These are phyloP conservation scores for Aspergillus calidoustus DNA, from an alignment of 2,329 filamentous ascomycete species.

Conservation along the genomic window DNA sequence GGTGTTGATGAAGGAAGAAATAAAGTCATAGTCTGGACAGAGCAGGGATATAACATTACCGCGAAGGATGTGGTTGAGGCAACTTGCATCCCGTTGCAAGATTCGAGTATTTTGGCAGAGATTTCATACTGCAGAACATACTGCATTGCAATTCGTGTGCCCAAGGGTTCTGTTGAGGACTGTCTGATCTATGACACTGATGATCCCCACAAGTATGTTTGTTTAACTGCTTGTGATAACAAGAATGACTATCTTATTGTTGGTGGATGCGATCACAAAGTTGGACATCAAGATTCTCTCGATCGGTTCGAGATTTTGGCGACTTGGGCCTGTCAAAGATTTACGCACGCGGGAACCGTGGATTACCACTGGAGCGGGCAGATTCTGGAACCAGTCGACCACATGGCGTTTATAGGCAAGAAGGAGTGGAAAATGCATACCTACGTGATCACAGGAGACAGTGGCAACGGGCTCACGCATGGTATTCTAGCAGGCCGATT, in stretches of 20 bases:
- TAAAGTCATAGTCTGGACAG: conserved; percentile 52
- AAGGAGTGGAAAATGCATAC: conserved; percentile 58
- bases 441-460: conserved; percentile 62
- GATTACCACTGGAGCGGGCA: conserved; percentile 65
- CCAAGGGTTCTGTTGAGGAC: conserved; percentile 58
- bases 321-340: conserved; percentile 54
- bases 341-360: conserved; percentile 53
- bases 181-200: conserved; percentile 61
- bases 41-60: conserved; percentile 52
- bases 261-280: conserved; percentile 63
- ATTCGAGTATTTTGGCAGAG: conserved; percentile 57
- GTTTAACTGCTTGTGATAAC: conserved; percentile 58
- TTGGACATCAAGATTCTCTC: conserved; percentile 56
- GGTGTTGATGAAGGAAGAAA: no score
- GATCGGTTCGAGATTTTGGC: conserved; percentile 45
- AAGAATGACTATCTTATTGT: conserved; percentile 61
- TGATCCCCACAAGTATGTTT: conserved; percentile 61
- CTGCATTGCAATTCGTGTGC: conserved; percentile 60
- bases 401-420: conserved; percentile 60
- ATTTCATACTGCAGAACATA: conserved; percentile 61
- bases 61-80: conserved; percentile 58
- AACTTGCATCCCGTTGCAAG: conserved; percentile 61
- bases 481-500: conserved; percentile 58
- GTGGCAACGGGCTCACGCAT: conserved; percentile 62
- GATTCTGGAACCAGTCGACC: conserved; percentile 60